Evolutionary conservation across 352 stramenopile species (phyloP).

Genomic region (Phytophthora fragariaefolia): DNA sequence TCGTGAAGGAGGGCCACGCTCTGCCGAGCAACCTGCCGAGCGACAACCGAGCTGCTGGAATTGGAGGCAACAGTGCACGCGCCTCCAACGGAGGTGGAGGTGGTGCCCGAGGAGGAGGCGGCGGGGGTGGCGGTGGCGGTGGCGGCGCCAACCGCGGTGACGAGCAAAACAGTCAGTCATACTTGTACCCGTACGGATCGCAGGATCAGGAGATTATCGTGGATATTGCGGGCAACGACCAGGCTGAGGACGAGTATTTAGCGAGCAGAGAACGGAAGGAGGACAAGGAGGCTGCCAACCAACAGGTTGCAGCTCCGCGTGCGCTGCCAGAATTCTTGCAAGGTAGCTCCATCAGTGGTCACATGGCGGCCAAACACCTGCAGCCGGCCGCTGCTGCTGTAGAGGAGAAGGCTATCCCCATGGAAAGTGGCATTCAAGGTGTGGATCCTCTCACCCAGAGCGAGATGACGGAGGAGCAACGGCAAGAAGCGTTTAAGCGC

Average conservation of each 20-base stretch:
- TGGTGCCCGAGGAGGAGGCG: conserved; percentile 42
- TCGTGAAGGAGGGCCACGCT: conserved; percentile 74
- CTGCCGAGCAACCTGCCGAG: conserved; percentile 86
- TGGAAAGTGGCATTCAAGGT: conserved; percentile 50
- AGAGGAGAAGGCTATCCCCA: conserved; percentile 42
- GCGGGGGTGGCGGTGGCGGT: conserved; percentile 48
- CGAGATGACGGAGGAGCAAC: conserved; percentile 84
- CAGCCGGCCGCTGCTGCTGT: conserved; percentile 42
- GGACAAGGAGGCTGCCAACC: conserved; percentile 62
- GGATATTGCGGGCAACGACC: conserved; percentile 81
- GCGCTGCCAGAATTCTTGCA: conserved; percentile 82
- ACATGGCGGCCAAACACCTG: conserved; percentile 86
- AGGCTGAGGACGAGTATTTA: conserved; percentile 84
- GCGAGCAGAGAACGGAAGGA: conserved; percentile 77
- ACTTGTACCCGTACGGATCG: conserved; percentile 80
- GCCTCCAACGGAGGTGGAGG: conserved; percentile 39
- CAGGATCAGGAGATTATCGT: conserved; percentile 90
- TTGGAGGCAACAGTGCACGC: conserved; percentile 74
- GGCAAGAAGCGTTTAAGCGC: conserved; percentile 83
- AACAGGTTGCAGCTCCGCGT: conserved; percentile 63
- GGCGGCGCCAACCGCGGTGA: conserved; percentile 40
- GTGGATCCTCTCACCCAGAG: conserved; percentile 64
- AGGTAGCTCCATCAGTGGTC: conserved; percentile 86
- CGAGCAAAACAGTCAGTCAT: conserved; percentile 80
- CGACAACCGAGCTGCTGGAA: conserved; percentile 81